Conservation (phyloP, 108 stramenopile species). For the Pseudonitzschia pungens region DNA sequence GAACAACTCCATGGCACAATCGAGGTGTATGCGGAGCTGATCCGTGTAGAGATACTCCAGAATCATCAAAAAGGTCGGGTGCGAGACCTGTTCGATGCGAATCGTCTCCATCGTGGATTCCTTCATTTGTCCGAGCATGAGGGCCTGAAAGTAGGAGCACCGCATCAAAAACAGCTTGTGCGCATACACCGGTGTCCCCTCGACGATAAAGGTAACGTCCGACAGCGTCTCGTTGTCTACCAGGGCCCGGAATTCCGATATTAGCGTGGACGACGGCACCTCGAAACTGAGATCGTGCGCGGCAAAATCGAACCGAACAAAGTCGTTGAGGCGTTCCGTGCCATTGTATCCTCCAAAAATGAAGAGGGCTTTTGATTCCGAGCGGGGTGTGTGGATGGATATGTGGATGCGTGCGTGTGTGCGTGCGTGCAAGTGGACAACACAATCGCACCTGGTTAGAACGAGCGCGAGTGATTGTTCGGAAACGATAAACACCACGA, state of each 20-base stretch:
- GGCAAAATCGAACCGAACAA: slow-evolving; percentile 76
- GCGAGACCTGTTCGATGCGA: slow-evolving; percentile 60
- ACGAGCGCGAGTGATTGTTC: no score
- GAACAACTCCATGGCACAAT: slow-evolving; percentile 95
- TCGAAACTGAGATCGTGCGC: slow-evolving; percentile 59
- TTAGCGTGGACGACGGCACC: slow-evolving; percentile 78
- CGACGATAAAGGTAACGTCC: slow-evolving; percentile 94
- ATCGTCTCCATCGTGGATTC: slow-evolving; percentile 76
- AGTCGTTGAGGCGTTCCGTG: slow-evolving; percentile 90
- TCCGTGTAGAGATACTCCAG: slow-evolving; percentile 97
- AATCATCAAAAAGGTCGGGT: slow-evolving; percentile 83
- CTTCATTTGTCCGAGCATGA: slow-evolving; percentile 88
- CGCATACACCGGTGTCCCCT: slow-evolving; percentile 80
- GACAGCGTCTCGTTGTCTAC: slow-evolving; percentile 82
- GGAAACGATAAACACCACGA: not conserved
- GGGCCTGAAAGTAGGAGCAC: slow-evolving; percentile 90
- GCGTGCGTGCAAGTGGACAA: no score
- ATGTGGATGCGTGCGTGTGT: no score
- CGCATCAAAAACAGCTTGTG: slow-evolving; percentile 94
- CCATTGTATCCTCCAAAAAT: slow-evolving; percentile 97
- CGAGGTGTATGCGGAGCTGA: slow-evolving; percentile 74
- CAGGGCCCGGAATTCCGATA: slow-evolving; percentile 80
- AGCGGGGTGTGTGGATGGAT: not conserved
- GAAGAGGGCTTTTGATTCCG: slow-evolving; percentile 50
- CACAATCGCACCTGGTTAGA: no score